Percentiles rank a stretch among this genome's conserved stretches.
Evolutionary conservation across 2,329 filamentous ascomycete species (phyloP).

Genomic region (Dothidotthia symphoricarpi): DNA sequence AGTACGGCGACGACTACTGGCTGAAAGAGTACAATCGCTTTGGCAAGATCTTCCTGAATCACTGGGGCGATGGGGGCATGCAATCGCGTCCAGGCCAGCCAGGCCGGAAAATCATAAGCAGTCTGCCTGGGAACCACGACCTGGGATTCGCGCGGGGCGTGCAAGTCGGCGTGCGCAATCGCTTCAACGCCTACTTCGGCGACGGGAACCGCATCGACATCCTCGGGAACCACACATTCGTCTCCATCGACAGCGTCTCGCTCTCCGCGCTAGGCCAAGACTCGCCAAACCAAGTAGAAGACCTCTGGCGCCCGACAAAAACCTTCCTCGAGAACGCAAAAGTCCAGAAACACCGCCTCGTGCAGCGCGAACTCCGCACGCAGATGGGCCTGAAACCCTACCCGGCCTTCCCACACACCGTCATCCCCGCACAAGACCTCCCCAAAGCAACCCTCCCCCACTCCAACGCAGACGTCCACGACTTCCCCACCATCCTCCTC

Average conservation of each 20-base stretch:
- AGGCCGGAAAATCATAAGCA: slow-evolving; percentile 76
- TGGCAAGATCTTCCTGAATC: slow-evolving; percentile 75
- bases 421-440: slow-evolving; percentile 56
- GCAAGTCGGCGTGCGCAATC: slow-evolving; percentile 72
- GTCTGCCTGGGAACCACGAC: slow-evolving; percentile 92
- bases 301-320: slow-evolving; percentile 72
- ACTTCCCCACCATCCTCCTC: slow-evolving; percentile 83
- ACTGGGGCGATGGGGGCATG: slow-evolving; percentile 60
- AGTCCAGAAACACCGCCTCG: slow-evolving; percentile 63
- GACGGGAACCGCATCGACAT: slow-evolving; percentile 88
- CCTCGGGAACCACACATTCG: slow-evolving; percentile 91
- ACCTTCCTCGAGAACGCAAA: slow-evolving; percentile 72
- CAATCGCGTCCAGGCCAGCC: slow-evolving; percentile 59
- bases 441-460: slow-evolving; percentile 31
- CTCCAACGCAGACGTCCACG: slow-evolving; percentile 48
- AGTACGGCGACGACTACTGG: slow-evolving; percentile 83
- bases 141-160: slow-evolving; percentile 86
- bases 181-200: slow-evolving; percentile 87
- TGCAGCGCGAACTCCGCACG: slow-evolving; percentile 65
- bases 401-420: slow-evolving; percentile 57
- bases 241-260: slow-evolving; percentile 86
- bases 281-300: slow-evolving; percentile 51
- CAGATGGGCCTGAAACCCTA: slow-evolving; percentile 61
- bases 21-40: slow-evolving; percentile 82
- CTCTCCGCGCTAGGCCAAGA: slow-evolving; percentile 69